A percentile compares a stretch with the other conserved stretches of the same genome.
Conservation (phyloP, 495 filamentous ascomycete genomes). For the Neurospora intermedia region DNA sequence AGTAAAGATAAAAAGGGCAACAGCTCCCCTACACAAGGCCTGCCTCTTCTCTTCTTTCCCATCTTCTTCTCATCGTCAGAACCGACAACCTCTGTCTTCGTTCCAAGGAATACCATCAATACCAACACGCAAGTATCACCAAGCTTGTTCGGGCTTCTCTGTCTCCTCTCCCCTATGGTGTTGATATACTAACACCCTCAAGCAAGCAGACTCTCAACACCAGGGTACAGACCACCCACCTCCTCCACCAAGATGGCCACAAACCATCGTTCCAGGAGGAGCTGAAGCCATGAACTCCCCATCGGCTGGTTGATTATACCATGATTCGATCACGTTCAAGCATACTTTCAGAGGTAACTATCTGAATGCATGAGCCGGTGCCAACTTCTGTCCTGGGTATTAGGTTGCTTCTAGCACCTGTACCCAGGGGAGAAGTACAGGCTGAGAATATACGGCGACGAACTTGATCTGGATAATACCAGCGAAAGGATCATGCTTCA, state of each 20-base stretch:
- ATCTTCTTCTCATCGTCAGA: not conserved
- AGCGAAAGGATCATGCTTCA: constrained; percentile 91
- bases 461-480: constrained; percentile 99
- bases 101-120: not conserved
- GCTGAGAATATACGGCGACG: constrained; percentile 89
- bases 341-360: constrained; percentile 26
- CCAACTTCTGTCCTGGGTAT: constrained; percentile 7
- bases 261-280: not conserved
- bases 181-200: not conserved
- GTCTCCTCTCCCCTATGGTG: not conserved
- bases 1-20: not conserved
- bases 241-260: not conserved
- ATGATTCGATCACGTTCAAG: not conserved
- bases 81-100: not conserved
- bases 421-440: constrained; percentile 24
- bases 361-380: constrained; percentile 34
- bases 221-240: not conserved
- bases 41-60: not conserved
- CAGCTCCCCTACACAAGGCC: not conserved
- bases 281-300: not conserved
- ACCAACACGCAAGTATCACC: not conserved
- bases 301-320: not conserved
- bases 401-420: not conserved
- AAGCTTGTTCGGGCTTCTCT: not conserved
- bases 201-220: not conserved